These are phyloP conservation scores for Akebia trifoliata DNA, from an alignment of 164 flowering plant genomes.

Conservation along the genomic window DNA sequence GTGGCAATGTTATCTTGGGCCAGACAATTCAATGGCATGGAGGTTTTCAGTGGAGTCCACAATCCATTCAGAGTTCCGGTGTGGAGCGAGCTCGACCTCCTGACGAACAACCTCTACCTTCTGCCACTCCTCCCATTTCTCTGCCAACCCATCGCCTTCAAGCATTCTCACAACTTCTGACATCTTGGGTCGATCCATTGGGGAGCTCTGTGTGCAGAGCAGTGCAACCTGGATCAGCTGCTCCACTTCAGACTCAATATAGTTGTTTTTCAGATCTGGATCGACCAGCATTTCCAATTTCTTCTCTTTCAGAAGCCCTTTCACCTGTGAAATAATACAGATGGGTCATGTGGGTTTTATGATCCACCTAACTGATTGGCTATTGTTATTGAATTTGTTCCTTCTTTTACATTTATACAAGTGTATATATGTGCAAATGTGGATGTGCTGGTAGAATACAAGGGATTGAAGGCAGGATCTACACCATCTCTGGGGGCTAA, in stretches of 20 bases:
- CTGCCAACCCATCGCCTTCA: conserved; percentile 89
- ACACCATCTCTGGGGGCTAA: too few relatives aligned
- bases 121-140: conserved; percentile 95
- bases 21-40: conserved; percentile 71
- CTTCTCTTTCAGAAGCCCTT: conserved; percentile 77
- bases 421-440: too few relatives aligned
- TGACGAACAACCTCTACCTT: conserved; percentile 74
- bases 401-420: too few relatives aligned
- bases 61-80: conserved; percentile 61
- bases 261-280: conserved; percentile 67
- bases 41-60: conserved; percentile 70
- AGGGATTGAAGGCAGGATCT: too few relatives aligned
- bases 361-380: background rate
- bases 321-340: conserved; percentile 44
- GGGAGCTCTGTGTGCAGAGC: conserved; percentile 78
- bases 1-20: conserved; percentile 58
- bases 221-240: conserved; percentile 82
- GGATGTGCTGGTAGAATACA: too few relatives aligned
- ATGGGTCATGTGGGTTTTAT: background rate
- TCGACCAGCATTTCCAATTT: conserved; percentile 73
- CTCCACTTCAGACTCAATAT: conserved; percentile 71
- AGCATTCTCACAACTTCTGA: conserved; percentile 95
- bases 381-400: too few relatives aligned
- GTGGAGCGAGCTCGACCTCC: conserved; percentile 50
- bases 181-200: conserved; percentile 85